These are phyloP conservation scores for Tripterygium wilfordii DNA, from an alignment of 177 flowering plant genomes.

Conservation along the genomic window DNA sequence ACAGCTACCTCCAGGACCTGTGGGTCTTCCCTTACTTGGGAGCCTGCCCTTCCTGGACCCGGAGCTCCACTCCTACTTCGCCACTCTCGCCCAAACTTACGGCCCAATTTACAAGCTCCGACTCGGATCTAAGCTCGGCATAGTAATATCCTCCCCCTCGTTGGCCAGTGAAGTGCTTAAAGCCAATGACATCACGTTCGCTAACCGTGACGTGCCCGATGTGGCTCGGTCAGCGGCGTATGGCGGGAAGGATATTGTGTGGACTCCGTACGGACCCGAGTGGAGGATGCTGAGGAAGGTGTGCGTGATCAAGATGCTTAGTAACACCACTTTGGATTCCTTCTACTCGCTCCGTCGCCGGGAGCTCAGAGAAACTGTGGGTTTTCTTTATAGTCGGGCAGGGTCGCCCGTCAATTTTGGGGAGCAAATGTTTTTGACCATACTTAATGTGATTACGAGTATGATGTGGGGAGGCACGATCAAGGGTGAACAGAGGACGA, in stretches of 20 bases:
- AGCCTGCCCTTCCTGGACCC: constrained; percentile 10
- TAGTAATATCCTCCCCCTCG: constrained; percentile 11
- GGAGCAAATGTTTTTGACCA: constrained; percentile 8
- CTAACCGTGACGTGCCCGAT: constrained; percentile 13
- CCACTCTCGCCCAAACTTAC: constrained; percentile 2
- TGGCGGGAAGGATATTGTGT: constrained; percentile 16
- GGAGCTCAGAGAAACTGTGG: constrained; percentile 11
- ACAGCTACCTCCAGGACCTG: constrained; percentile 18
- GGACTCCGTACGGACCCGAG: constrained; percentile 11
- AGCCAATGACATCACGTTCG: constrained; percentile 17
- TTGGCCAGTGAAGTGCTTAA: constrained; percentile 8
- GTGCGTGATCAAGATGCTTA: constrained; percentile 16
- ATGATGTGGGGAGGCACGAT: constrained; percentile 14
- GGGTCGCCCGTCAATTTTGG: constrained; percentile 15
- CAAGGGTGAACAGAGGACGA: constrained; percentile 1
- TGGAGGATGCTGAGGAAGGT: constrained; percentile 21
- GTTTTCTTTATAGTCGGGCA: constrained; percentile 1
- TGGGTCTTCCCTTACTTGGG: constrained; percentile 17
- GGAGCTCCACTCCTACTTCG: constrained; percentile 9
- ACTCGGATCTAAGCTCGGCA: constrained; percentile 12
- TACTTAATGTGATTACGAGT: constrained; percentile 12
- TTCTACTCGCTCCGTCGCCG: constrained; percentile 28
- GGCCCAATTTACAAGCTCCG: constrained; percentile 17
- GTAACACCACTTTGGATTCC: constrained; percentile 27
- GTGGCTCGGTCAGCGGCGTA: constrained; percentile 8